Evolutionary conservation across 345 rosid genomes (phyloP), one percentile per base, ranked within the genome.

Genomic region (Jatropha curcas): DNA sequence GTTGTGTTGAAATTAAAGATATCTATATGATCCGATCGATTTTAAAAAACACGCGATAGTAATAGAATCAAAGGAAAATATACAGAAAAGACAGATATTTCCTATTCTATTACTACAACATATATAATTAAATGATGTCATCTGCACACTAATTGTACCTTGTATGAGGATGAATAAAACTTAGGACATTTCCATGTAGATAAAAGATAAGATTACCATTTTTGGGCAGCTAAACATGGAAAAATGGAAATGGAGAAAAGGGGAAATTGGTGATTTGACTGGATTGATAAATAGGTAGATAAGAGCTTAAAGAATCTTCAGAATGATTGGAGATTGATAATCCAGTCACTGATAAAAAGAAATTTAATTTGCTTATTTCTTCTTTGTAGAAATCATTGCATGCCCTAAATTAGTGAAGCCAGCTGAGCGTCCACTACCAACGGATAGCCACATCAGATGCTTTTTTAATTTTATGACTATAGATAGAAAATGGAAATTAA

Each of bases 371-470:
- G 58, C 20, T 33, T n/a, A 39, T 37, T 46, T 37, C 37, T 67
- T 37, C 45, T 6, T 3, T 2, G 51, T 58, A 7, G 62, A 56
- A 53, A 68, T 68, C 62, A 69, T 39, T 58, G n/a, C n/a, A n/a
- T n/a, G 39, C 51, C 62, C 72, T 69, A 17, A 69, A 56, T 25
- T 16, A 35, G 71, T 37, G 48, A 24, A 33, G 30, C 33, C 39
- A 17, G 13, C 14, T 34, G 48, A 59, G 16, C 34, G 55, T 4
- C 30, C 46, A 33, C 71, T 19, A 67, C 19, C 13, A 46, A 25
- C 27, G 60, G 60, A 55, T 55, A 22, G 16, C 31, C 25, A 22
- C 13, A 11, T 27, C 60, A 57, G 31, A 57, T 57, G 60, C 60
- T n/a, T 27, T 57, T 12, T 11, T 12, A 4, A 37, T 37, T 20